A percentile compares a stretch with the other conserved stretches of the same genome.
These are phyloP conservation scores for Gleditsia sinensis DNA, from an alignment of 306 rosid species.

Conservation along the genomic window DNA sequence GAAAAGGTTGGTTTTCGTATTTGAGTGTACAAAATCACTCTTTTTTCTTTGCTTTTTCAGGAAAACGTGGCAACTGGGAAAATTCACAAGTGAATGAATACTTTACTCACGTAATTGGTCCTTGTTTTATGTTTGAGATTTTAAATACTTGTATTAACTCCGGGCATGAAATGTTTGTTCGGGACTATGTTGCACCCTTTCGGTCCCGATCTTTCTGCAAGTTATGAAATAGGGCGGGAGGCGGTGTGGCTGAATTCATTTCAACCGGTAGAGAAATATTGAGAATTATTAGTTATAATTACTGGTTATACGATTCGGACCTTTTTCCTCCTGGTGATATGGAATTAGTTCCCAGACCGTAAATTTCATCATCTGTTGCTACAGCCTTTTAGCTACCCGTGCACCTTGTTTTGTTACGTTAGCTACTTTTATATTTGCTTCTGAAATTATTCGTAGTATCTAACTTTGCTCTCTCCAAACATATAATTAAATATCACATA, in stretches of 20 bases:
- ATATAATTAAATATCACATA: neutral
- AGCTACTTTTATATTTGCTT: no score
- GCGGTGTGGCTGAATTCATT: neutral
- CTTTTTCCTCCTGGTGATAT: neutral
- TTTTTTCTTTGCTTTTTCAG: neutral
- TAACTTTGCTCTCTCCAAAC: neutral
- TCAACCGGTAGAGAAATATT: neutral
- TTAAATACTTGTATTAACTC: neutral
- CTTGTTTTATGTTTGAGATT: neutral
- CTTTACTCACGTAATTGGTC: neutral
- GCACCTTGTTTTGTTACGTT: neutral
- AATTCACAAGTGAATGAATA: neutral
- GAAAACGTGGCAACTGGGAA: neutral
- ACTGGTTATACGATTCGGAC: neutral
- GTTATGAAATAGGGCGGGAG: neutral
- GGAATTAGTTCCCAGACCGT: neutral
- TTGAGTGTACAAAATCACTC: neutral
- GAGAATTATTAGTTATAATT: neutral
- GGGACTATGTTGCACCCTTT: neutral
- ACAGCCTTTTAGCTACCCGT: neutral
- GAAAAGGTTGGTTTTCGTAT: constrained; percentile 60
- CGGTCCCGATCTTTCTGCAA: neutral
- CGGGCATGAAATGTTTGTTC: neutral
- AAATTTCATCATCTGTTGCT: neutral
- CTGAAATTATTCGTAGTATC: no score